phyloP scores from a whole-genome alignment of 2,329 filamentous ascomycete genomes.

The Colletotrichum orchidophilum region DNA sequence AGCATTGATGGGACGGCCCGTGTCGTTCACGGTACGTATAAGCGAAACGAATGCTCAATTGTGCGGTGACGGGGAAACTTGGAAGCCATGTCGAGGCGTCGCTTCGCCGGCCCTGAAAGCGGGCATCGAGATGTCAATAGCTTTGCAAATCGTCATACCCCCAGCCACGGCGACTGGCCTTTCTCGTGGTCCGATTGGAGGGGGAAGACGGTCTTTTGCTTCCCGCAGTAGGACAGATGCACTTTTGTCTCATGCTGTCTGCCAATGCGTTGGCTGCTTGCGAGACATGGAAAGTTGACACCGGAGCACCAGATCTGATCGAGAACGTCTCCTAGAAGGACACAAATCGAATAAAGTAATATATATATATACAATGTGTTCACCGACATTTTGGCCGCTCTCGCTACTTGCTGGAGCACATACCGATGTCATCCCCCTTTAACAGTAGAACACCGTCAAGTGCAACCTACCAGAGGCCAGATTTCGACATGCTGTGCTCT shows the following conservation, averaged over 20 bases:
- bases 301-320: not conserved
- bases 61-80: not conserved
- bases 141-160: not conserved
- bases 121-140: not conserved
- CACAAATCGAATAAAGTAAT: no score
- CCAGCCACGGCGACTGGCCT: not conserved
- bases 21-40: not conserved
- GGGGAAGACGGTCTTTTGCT: not conserved
- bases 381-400: no score
- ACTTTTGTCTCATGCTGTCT: not conserved
- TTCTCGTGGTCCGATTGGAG: not conserved
- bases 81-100: not conserved
- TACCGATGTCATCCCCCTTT: not conserved
- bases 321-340: not conserved
- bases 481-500: not conserved
- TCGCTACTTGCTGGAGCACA: not conserved
- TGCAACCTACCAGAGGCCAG: no score
- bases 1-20: slow-evolving; percentile 33
- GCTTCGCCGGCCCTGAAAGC: not conserved
- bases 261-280: not conserved
- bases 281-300: not conserved
- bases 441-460: no score
- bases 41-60: not conserved
- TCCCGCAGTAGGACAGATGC: not conserved
- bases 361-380: no score